These are phyloP conservation scores for Heterobasidion occidentale DNA, from an alignment of 1,284 basidiomycete genomes.

Conservation along the genomic window DNA sequence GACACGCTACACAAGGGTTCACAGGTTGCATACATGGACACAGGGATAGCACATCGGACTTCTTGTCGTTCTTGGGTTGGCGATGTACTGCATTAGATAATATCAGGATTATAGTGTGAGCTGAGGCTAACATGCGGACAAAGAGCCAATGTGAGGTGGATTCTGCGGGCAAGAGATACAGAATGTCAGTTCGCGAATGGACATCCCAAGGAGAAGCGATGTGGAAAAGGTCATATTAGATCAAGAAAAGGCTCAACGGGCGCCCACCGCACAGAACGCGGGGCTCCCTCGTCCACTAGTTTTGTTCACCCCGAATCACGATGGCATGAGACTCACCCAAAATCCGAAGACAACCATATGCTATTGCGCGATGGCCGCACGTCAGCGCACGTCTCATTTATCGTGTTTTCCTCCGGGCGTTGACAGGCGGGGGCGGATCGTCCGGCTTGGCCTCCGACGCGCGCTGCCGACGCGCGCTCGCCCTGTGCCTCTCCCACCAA, in stretches of 20 bases:
- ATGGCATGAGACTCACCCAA: too few species aligned
- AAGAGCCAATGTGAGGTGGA: background rate
- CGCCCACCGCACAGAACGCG: conserved; percentile 24
- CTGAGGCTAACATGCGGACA: background rate
- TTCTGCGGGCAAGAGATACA: background rate
- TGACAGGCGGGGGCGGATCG: background rate
- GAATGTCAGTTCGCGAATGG: background rate
- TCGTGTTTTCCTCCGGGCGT: background rate
- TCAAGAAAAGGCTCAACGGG: conserved; percentile 65
- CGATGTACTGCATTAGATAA: too few species aligned
- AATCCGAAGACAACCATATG: too few species aligned
- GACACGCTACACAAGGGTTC: too few species aligned
- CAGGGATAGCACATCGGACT: too few species aligned
- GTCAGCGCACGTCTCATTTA: too few species aligned
- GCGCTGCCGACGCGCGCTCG: conserved; percentile 9
- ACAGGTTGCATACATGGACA: too few species aligned
- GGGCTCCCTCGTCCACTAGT: conserved; percentile 68
- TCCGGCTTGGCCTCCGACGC: conserved; percentile 2
- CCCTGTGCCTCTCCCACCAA: conserved; percentile 46
- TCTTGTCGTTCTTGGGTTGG: too few species aligned
- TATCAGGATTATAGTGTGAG: background rate
- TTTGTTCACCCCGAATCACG: conserved; percentile 47
- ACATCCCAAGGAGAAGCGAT: background rate
- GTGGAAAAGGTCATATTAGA: conserved; percentile 67
- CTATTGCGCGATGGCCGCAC: too few species aligned